Evolutionary conservation across 2,329 filamentous ascomycete species (phyloP).

Genomic region (Monilinia polystroma): DNA sequence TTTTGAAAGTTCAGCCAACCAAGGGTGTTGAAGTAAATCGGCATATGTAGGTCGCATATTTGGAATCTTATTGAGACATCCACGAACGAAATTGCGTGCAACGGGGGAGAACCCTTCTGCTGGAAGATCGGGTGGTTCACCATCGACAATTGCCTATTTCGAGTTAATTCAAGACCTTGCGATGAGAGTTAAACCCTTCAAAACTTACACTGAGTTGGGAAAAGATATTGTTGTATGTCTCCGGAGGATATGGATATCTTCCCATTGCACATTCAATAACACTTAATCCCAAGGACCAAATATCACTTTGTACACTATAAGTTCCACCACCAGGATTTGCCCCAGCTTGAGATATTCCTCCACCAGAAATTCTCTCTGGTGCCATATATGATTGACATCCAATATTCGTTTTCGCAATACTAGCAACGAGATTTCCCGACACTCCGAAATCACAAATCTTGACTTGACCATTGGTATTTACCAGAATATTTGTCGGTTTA

Average conservation of each 20-base stretch:
- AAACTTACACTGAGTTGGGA: constrained; percentile 87
- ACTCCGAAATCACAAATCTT: constrained; percentile 99
- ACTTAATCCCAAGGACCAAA: constrained; percentile 93
- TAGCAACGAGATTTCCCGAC: constrained; percentile 92
- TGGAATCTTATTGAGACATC: constrained; percentile 90
- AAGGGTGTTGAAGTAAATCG: constrained; percentile 84
- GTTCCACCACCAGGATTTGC: constrained; percentile 72
- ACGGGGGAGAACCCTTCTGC: constrained; percentile 72
- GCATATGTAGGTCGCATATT: constrained; percentile 91
- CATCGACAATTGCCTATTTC: constrained; percentile 88
- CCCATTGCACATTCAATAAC: constrained; percentile 96
- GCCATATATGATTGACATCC: constrained; percentile 99
- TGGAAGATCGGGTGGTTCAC: constrained; percentile 88
- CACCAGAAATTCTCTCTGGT: constrained; percentile 88
- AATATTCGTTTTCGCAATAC: constrained; percentile 98
- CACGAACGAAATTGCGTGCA: constrained; percentile 82
- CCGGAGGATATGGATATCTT: constrained; percentile 91
- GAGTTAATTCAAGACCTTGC: constrained; percentile 20
- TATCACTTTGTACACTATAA: constrained; percentile 96
- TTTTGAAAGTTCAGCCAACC: constrained; percentile 75
- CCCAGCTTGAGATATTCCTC: constrained; percentile 70
- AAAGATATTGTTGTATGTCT: constrained; percentile 98
- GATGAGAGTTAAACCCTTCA: background rate
- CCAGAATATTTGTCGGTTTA: constrained; percentile 97
- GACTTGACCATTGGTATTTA: constrained; percentile 85